Evolutionary conservation across 2,329 filamentous ascomycete species (phyloP).

Genomic region (Ophiocordyceps australis): DNA sequence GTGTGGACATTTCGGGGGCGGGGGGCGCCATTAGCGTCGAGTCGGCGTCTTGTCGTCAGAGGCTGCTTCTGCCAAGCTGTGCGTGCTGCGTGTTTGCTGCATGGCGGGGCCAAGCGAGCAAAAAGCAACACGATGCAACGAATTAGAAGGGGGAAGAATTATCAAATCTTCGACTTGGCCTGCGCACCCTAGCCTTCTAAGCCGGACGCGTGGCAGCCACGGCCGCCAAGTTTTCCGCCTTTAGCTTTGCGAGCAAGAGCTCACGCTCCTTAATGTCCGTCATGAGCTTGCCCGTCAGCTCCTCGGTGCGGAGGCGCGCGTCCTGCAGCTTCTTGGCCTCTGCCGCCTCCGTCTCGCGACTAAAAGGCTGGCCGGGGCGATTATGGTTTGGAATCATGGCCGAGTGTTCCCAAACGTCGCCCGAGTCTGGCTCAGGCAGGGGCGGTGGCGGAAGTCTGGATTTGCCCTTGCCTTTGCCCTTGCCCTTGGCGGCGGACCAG

Average conservation of each 20-base stretch:
- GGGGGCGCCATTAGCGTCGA: no score
- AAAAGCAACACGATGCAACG: no score
- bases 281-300: conserved; percentile 39
- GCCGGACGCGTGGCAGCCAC: conserved; percentile 13
- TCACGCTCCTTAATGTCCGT: conserved; percentile 47
- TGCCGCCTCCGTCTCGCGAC: conserved; percentile 47
- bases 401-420: conserved; percentile 44
- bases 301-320: conserved; percentile 44
- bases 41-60: no score
- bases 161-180: no score
- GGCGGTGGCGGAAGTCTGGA: conserved; percentile 20
- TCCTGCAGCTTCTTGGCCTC: conserved; percentile 43
- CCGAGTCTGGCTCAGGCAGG: conserved; percentile 17
- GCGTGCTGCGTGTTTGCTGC: no score
- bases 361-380: conserved; percentile 53
- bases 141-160: no score
- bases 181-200: conserved; percentile 7
- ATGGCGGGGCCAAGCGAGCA: no score
- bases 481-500: conserved; percentile 21
- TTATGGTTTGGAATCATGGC: conserved; percentile 57
- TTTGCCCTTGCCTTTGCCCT: conserved; percentile 33
- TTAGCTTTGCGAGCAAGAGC: conserved; percentile 38
- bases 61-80: no score
- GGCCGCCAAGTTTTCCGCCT: conserved; percentile 39
- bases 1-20: no score